Base-by-base conservation (phyloP, 2,329 filamentous ascomycete species). In the Pseudocercospora pini-densiflorae region DNA sequence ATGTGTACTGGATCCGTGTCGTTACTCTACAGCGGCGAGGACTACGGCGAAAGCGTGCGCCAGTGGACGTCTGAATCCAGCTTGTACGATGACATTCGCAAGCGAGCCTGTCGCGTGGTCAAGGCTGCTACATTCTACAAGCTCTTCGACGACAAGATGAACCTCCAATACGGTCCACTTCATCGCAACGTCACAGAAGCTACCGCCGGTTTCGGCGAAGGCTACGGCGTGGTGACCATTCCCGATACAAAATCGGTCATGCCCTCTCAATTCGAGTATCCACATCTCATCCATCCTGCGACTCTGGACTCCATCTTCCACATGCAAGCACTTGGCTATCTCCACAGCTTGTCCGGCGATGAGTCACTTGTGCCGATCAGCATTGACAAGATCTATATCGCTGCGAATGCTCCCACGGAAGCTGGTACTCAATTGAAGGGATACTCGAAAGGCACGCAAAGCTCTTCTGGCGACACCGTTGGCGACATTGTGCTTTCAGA, bases 281-380 rank as follows among this genome's bases (percentile, higher is more conserved):
- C 82, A 3, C 85, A 88, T 55, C 64, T 87, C 5, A 80, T 88
- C 12, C 87, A 89, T 68, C 86, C 87, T 0, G 81, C 84, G 4
- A 87, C 86, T 0, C 77, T 89, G 12, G 87, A 89, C 69, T 77
- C 83, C 2, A 82, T 88, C 74, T 82, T 89, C 24, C 87, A 89
- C 47, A 55, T 65, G 23, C 63, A 64, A 33, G 45, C 58, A 54
- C 58, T 61, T 6, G 49, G 55, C 23, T 60, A 64, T 21, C 45
- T 54, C 1, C 47, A 61, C 23, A 61, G 58, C 33, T 24, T 51
- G 9, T 51, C 47, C 1, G 47, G 47, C 47, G 49, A 61, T 4
- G 59, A 61, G 23, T 36, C 63, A 21, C 16, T 61, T 36, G 63
- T 65, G 14, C 63, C 63, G 16, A 55, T 43, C 58, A 61, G 36